Base-by-base conservation (phyloP, 306 rosid species). In the Begonia peltatifolia region DNA sequence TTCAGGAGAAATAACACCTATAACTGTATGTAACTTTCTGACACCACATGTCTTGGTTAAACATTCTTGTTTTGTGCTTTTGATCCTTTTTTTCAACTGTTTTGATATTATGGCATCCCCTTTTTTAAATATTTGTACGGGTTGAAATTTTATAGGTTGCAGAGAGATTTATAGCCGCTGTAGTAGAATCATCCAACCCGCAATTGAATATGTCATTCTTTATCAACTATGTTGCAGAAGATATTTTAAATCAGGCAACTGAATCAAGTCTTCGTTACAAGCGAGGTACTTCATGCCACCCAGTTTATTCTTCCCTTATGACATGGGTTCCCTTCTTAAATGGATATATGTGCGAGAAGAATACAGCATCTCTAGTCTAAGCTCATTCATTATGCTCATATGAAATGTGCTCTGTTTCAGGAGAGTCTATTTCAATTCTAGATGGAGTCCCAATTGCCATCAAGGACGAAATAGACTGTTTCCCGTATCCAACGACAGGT, bases 401-500 rank as follows among this genome's bases (percentile, higher is more conserved):
- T 57, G 50, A 64, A 54, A 52, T 46, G 18, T 64, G 12, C 17
- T 17, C 46, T 22, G 3, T 46, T 47, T 54, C 67, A 89, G 97
- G 97, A 63, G 58, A 57, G 56, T 76, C 95, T 17, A 71, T 85
- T 53, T 89, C 97, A 9, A 71, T 68, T 56, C 73, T 84, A 47
- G 97, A 89, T 49, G 95, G 97, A 53, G 69, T 89, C 46, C 94
- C 77, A 53, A 77, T 89, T 53, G 97, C 95, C 44, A 47, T 82
- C 65, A 89, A 89, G 78, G 97, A 85, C 59, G 97, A 89, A 73
- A 89, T 89, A 72, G 95, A 89, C 64, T 89, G 97, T 57, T 71
- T 46, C 50, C 97, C 97, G 8, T 89, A 89, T 75, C 94, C 95
- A 6, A 89, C 97, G 38, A 89, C 97, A 64, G 97, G 97, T 85